Conservation (phyloP, 2,329 filamentous ascomycete species). For the Bisporella sp. region DNA sequence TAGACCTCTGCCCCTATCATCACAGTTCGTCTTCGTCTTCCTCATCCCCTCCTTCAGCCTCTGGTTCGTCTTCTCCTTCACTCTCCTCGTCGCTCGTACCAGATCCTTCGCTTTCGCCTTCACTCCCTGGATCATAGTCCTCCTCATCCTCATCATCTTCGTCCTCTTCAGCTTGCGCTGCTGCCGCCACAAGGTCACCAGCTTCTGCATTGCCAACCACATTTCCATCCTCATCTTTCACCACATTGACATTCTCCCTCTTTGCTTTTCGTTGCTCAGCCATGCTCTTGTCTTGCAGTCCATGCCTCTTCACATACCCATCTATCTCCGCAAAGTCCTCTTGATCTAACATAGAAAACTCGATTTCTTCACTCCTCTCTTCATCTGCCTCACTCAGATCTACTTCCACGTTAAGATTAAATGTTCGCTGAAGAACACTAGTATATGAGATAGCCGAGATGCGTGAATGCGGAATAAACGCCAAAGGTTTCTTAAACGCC, state of each 20-base stretch:
- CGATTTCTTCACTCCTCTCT: conserved; percentile 30
- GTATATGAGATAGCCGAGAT: conserved; percentile 61
- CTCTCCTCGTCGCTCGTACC: conserved; percentile 29
- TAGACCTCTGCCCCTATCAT: no score
- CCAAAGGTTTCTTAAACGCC: conserved; percentile 63
- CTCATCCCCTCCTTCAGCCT: conserved; percentile 9
- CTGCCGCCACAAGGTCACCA: conserved; percentile 25
- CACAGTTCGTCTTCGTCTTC: neutral
- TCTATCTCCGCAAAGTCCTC: conserved; percentile 60
- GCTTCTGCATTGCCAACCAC: conserved; percentile 33
- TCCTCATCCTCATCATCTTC: conserved; percentile 38
- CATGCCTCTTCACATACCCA: conserved; percentile 53
- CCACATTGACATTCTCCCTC: conserved; percentile 47
- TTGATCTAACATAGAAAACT: conserved; percentile 65
- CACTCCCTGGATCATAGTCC: conserved; percentile 16
- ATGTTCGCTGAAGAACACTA: conserved; percentile 59
- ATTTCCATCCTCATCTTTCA: conserved; percentile 34
- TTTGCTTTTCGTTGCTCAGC: conserved; percentile 61
- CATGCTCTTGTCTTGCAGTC: conserved; percentile 61
- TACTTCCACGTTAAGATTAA: conserved; percentile 60
- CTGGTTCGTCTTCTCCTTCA: conserved; percentile 10
- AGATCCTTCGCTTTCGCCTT: conserved; percentile 17
- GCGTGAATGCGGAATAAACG: conserved; percentile 55
- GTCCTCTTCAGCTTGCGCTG: conserved; percentile 41
- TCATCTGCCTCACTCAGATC: conserved; percentile 27